phyloP scores from a whole-genome alignment of 177 flowering plant genomes.

The Tripterygium wilfordii region DNA sequence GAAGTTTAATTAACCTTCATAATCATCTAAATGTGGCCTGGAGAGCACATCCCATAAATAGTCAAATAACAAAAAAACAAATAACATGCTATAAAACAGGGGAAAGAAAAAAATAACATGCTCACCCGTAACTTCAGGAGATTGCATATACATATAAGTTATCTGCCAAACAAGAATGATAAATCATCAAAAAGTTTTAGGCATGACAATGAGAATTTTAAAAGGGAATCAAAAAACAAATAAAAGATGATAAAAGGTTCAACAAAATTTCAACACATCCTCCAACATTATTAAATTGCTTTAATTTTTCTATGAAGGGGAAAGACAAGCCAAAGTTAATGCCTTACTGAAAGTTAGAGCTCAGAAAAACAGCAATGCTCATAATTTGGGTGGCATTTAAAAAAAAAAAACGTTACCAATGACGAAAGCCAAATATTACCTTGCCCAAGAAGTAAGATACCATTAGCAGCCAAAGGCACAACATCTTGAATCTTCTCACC shows the following conservation, averaged over 20 bases:
- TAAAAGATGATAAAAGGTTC: background rate
- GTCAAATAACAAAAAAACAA: no score
- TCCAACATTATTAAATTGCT: background rate
- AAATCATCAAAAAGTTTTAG: background rate
- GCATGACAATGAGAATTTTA: background rate
- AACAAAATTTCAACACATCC: background rate
- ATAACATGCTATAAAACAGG: no score
- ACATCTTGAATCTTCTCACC: conserved; percentile 71
- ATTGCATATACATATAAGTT: conserved; percentile 3
- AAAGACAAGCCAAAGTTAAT: no score
- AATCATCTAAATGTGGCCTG: no score
- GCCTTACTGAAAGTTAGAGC: no score
- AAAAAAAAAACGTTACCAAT: background rate
- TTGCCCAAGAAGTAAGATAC: conserved; percentile 69
- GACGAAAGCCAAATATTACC: conserved; percentile 34
- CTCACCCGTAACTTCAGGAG: conserved; percentile 1
- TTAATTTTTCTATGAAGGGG: no score
- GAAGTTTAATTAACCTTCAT: no score
- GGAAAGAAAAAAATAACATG: no score
- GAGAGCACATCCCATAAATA: no score
- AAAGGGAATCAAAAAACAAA: background rate
- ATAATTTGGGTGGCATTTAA: no score
- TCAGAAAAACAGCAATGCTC: no score
- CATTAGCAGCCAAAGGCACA: conserved; percentile 44
- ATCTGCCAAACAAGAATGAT: conserved; percentile 20